Percentiles rank a stretch among this genome's conserved stretches.
Evolutionary conservation across 352 stramenopile species (phyloP).

Genomic region (Phytophthora tubulina): DNA sequence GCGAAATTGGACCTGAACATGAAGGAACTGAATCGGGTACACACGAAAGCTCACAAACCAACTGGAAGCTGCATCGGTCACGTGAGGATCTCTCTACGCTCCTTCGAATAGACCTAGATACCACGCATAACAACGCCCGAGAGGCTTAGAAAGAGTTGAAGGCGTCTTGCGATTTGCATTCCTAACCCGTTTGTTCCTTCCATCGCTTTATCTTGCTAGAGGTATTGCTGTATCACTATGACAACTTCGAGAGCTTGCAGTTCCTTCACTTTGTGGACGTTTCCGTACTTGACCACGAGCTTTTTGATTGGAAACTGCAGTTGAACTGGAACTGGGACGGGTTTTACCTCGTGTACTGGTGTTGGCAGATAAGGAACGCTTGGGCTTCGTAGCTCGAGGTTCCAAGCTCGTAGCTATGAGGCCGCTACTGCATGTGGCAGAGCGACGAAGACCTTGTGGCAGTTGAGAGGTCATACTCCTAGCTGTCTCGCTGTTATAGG

Average conservation of each 20-base stretch:
- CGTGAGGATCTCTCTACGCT: conserved; percentile 36
- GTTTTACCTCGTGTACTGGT: conserved; percentile 11
- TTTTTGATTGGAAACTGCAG: conserved; percentile 6
- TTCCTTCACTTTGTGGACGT: conserved; percentile 25
- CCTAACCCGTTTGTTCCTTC: conserved; percentile 19
- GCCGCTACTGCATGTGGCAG: conserved; percentile 22
- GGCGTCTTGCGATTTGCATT: conserved; percentile 6
- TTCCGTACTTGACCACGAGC: conserved; percentile 18
- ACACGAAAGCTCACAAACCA: neutral
- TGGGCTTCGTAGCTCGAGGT: conserved; percentile 12
- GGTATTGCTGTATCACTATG: conserved; percentile 10
- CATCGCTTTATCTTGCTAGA: conserved; percentile 10
- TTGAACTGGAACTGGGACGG: neutral
- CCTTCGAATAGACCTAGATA: conserved; percentile 39
- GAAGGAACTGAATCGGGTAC: conserved; percentile 15
- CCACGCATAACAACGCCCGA: conserved; percentile 30
- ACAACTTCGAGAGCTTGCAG: conserved; percentile 6
- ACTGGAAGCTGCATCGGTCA: conserved; percentile 29
- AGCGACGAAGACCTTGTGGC: conserved; percentile 21
- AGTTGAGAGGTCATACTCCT: neutral
- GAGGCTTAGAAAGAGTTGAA: conserved; percentile 28
- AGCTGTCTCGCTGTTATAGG: conserved; percentile 24
- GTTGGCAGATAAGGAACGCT: conserved; percentile 44
- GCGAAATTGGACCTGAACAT: conserved; percentile 27
- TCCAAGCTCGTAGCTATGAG: conserved; percentile 5